These are phyloP conservation scores for Dianthus caryophyllus DNA, from an alignment of 148 eudicot genomes.

Conservation along the genomic window DNA sequence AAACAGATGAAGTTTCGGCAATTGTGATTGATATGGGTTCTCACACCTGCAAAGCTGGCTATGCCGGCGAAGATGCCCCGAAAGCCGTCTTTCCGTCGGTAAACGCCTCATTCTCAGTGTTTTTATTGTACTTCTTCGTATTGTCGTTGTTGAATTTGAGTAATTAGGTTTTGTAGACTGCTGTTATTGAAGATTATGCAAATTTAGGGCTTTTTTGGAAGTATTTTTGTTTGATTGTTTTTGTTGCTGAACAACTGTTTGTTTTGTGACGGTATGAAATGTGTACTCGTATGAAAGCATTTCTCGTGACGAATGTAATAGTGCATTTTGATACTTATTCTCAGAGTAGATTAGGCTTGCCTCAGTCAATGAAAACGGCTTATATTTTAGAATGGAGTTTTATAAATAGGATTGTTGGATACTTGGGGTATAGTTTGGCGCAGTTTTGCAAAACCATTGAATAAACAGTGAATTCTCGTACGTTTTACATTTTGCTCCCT, in stretches of 20 bases:
- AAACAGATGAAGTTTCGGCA: constrained; percentile 91
- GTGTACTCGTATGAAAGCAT: too few species aligned
- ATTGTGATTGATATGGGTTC: constrained; percentile 90
- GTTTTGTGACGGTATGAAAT: neutral
- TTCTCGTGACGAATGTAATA: too few species aligned
- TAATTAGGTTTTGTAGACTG: neutral
- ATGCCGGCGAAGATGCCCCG: constrained; percentile 98
- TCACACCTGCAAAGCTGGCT: constrained; percentile 95
- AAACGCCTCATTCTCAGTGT: constrained; percentile 15
- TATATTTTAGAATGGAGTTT: too few species aligned
- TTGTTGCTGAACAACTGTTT: neutral
- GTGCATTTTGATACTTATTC: too few species aligned
- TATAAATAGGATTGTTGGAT: too few species aligned
- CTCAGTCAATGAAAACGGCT: too few species aligned
- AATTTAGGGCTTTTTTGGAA: neutral
- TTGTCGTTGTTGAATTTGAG: neutral
- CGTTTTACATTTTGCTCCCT: too few species aligned
- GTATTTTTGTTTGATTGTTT: neutral
- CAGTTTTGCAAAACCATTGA: too few species aligned
- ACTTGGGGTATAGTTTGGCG: too few species aligned
- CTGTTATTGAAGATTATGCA: neutral
- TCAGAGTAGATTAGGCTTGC: too few species aligned
- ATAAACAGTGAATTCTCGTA: too few species aligned
- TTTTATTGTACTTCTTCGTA: neutral
- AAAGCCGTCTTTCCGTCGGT: constrained; percentile 97